These are phyloP conservation scores for Aspergillus carbonarius DNA, from an alignment of 2,329 filamentous ascomycete species.

Conservation along the genomic window DNA sequence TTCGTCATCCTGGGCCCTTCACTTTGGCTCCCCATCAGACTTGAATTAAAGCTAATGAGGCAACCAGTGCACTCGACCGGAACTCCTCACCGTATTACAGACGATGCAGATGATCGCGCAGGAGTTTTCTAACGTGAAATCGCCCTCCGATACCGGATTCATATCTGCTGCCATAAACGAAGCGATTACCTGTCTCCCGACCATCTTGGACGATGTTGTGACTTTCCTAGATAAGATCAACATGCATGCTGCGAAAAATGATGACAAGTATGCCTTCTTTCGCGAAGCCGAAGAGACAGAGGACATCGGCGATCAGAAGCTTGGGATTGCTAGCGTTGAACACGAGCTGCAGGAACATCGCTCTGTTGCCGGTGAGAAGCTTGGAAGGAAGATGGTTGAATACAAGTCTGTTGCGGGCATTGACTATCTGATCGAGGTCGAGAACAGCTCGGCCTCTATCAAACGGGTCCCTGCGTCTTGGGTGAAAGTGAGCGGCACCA, in stretches of 20 bases:
- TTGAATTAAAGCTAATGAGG: conserved; percentile 18
- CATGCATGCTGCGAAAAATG: conserved; percentile 72
- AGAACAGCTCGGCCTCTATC: conserved; percentile 68
- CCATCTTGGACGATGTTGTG: conserved; percentile 70
- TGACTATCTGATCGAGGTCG: conserved; percentile 90
- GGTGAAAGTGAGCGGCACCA: conserved; percentile 92
- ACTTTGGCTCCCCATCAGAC: neutral
- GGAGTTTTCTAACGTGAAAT: conserved; percentile 69
- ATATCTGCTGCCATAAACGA: conserved; percentile 66
- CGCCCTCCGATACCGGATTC: conserved; percentile 69
- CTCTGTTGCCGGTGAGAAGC: conserved; percentile 65
- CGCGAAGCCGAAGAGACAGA: conserved; percentile 84
- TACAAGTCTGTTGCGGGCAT: conserved; percentile 87
- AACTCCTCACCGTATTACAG: conserved; percentile 81
- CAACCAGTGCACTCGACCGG: conserved; percentile 71
- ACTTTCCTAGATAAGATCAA: conserved; percentile 83
- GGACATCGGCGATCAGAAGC: conserved; percentile 81
- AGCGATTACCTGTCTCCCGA: conserved; percentile 72
- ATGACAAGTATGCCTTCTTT: conserved; percentile 96
- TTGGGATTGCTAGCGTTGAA: conserved; percentile 89
- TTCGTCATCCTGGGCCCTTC: conserved; percentile 16
- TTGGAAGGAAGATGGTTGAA: conserved; percentile 70
- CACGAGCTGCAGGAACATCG: conserved; percentile 81
- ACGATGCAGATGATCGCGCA: conserved; percentile 77
- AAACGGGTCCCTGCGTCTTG: conserved; percentile 91